Evolutionary conservation across 2,329 filamentous ascomycete genomes (phyloP).

Genomic region (Diaporthe batatas): DNA sequence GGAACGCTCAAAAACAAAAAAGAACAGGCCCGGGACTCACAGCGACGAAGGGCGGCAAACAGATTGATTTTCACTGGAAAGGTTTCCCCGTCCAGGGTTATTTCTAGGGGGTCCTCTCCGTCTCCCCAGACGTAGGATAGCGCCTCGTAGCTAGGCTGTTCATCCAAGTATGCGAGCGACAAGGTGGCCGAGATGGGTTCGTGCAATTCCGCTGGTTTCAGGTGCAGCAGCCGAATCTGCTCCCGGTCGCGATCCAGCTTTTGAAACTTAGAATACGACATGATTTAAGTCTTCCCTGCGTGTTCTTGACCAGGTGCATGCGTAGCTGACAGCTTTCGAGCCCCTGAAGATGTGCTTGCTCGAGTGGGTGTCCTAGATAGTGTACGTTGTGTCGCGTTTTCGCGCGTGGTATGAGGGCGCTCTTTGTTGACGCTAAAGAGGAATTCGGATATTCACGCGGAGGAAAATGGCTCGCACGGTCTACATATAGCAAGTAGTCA

Average conservation of each 20-base stretch:
- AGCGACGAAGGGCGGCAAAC: not conserved
- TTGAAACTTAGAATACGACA: not conserved
- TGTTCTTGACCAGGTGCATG: too few species aligned
- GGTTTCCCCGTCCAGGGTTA: not conserved
- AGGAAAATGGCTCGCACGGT: too few species aligned
- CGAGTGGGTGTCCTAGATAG: too few species aligned
- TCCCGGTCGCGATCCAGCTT: not conserved
- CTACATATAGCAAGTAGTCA: too few species aligned
- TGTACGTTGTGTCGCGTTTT: too few species aligned
- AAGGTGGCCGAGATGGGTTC: not conserved
- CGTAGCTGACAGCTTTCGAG: too few species aligned
- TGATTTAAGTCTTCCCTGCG: not conserved
- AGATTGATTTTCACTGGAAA: not conserved
- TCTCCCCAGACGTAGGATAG: constrained; percentile 1
- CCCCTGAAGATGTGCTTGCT: too few species aligned
- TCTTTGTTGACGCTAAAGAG: too few species aligned
- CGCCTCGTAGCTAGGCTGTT: not conserved
- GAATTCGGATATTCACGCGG: too few species aligned
- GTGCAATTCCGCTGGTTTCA: not conserved
- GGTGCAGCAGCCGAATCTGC: not conserved
- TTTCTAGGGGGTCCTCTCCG: not conserved
- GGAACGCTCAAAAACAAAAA: not conserved
- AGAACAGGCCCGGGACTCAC: not conserved
- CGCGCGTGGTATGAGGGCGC: too few species aligned
- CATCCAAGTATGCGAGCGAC: not conserved